Base-by-base conservation (phyloP, 495 filamentous ascomycete species). In the Trypethelium eluteriae region DNA sequence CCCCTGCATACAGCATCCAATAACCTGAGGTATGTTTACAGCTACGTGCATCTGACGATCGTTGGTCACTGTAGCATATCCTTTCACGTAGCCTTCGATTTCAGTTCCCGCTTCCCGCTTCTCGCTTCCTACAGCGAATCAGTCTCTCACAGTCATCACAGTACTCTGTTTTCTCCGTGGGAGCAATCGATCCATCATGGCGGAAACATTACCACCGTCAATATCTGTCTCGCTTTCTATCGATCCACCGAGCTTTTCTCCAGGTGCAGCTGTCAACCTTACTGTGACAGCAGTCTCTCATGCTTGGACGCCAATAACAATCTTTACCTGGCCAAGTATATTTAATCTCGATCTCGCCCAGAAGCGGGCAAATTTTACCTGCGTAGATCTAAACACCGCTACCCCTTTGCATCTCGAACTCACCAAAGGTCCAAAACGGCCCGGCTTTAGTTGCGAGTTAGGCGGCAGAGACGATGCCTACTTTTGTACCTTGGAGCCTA, bases 151-250 rank as follows among this genome's bases (percentile, higher is more conserved):
- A 53, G 49, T 53, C 49, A 11, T 25, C 11, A 53, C 18, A 53
- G 49, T 53, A n/a, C 49, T 53, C 49, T 14, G 49, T 18, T 25
- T 53, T 5, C 49, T 53, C 18, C 7, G 11, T 5, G 49, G n/a
- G 49, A 53, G 49, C 49, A 53, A 53, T n/a, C 18, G 49, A 11
- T 11, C 49, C 18, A 53, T 11, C 10, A 59, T 36, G 32, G 53
- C 53, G 32, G 53, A 59, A 36, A 7, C 32, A 6, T 14, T 36
- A 36, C 53, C 53, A 9, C 53, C 53, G 25, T 36, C 53, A 59
- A 59, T 59, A 59, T 59, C 53, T 36, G 53, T 59, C 53, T 34
- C 53, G 53, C 53, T 59, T 59, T 59, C 53, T 14, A 59, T 59
- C 32, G 53, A 59, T 14, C 53, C 53, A 32, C 53, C 53, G 7